Conservation (phyloP, 495 filamentous ascomycete species). For the Aspergillus taichungensis region DNA sequence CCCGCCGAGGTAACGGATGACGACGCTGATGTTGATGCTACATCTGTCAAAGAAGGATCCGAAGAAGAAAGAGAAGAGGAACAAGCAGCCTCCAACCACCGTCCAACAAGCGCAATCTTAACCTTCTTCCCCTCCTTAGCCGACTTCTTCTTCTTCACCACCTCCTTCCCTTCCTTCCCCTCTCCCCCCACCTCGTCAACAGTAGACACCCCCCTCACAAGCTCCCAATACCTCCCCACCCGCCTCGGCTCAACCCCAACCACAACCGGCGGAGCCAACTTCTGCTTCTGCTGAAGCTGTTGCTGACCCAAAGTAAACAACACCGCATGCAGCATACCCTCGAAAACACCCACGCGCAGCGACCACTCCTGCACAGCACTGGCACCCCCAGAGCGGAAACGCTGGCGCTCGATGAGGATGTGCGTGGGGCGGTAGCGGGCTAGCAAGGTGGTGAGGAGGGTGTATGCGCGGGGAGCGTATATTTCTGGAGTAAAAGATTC, state of each 20-base stretch:
- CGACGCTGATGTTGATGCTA: conserved; percentile 3
- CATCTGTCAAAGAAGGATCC: conserved; percentile 3
- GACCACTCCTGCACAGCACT: conserved; percentile 79
- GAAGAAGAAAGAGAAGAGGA: conserved; percentile 2
- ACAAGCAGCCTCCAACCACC: conserved; percentile 35
- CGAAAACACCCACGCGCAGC: conserved; percentile 78
- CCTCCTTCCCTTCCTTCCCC: neutral
- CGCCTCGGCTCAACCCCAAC: conserved; percentile 31
- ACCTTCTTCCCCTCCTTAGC: conserved; percentile 42
- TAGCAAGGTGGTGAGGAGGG: conserved; percentile 45
- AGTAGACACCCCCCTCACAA: too few relatives aligned
- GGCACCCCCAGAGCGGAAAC: conserved; percentile 62
- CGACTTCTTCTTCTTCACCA: conserved; percentile 14
- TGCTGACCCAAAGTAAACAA: conserved; percentile 47
- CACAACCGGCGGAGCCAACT: conserved; percentile 19
- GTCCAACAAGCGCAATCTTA: conserved; percentile 56
- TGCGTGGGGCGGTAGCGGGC: conserved; percentile 49
- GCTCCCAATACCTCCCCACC: conserved; percentile 31
- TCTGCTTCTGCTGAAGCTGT: conserved; percentile 17
- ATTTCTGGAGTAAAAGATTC: conserved; percentile 47
- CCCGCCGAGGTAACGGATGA: neutral
- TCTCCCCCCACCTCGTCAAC: conserved; percentile 4
- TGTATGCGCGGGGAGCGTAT: conserved; percentile 55
- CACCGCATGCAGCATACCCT: conserved; percentile 80
- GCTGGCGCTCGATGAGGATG: conserved; percentile 84